phyloP scores from a whole-genome alignment of 2,329 filamentous ascomycete species.

The Ophiostoma quercus region DNA sequence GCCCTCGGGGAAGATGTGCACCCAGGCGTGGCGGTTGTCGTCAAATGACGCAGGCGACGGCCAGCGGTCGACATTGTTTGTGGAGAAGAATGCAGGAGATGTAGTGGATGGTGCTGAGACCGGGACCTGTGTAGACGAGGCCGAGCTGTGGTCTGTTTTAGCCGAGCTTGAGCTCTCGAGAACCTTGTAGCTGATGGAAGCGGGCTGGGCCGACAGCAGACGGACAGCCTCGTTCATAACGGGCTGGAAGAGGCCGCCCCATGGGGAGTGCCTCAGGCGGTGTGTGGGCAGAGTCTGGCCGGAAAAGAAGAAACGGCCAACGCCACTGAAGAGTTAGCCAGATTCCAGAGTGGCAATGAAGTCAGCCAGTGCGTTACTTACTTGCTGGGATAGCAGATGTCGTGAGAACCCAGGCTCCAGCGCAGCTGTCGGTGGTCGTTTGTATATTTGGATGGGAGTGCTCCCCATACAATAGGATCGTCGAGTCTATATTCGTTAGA shows the following conservation, averaged over 20 bases:
- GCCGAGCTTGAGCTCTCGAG: background rate
- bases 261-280: constrained; percentile 67
- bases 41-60: constrained; percentile 66
- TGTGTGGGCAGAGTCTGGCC: constrained; percentile 91
- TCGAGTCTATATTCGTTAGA: constrained; percentile 59
- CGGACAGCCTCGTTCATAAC: constrained; percentile 81
- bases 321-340: constrained; percentile 43
- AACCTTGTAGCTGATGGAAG: constrained; percentile 1
- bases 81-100: constrained; percentile 56
- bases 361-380: constrained; percentile 37
- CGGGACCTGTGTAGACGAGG: background rate
- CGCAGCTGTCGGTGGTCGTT: constrained; percentile 70
- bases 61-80: constrained; percentile 61
- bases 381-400: constrained; percentile 90
- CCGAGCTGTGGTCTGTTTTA: background rate
- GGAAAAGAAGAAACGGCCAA: constrained; percentile 75
- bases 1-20: constrained; percentile 95
- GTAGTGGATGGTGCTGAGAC: background rate
- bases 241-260: constrained; percentile 84
- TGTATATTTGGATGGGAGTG: constrained; percentile 68
- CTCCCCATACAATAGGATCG: constrained; percentile 90
- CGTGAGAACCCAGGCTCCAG: constrained; percentile 87
- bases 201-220: constrained; percentile 61
- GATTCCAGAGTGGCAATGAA: background rate
- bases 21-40: constrained; percentile 69